Base-by-base conservation (phyloP, 148 eudicot genomes). In the Diospyros kaki region DNA sequence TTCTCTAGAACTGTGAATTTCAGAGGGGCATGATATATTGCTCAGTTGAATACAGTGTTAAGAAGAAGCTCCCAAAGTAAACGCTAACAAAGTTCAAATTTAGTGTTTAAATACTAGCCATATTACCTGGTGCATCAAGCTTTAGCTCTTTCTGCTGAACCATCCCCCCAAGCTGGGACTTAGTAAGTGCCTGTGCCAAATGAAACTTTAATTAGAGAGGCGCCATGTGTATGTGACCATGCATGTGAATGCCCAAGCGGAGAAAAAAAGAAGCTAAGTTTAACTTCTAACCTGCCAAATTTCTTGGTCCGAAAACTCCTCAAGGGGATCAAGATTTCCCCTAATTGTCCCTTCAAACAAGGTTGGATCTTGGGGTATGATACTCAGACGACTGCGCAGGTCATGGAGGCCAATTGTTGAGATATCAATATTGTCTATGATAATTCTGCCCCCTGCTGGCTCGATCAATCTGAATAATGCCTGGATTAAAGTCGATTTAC, bases 111-210 rank as follows among this genome's bases (percentile, higher is more conserved):
- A 59, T 41, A 58, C 38, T 58, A 48, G 45, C 67, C 28, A 58
- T 42, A 79, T 48, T 78, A 90, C 98, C 98, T 80, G 94, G 98
- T 54, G 98, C 64, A 55, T 94, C 98, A 68, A 94, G 90, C 77
- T 85, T 89, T 69, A 87, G 96, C 61, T 90, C 96, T 81, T 89
- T 94, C 45, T 76, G 79, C 11, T 96, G 93, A 74, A 94, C 85
- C 58, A 87, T 78, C 72, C 90, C 90, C 76, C 98, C 96, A 44
- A 94, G 92, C 84, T 94, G 98, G 43, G 97, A 92, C 82, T 94
- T 94, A 72, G 92, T 94, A 77, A 94, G 98, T 59, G 97, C 98
- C 98, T 94, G 84, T 67, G 75, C 51, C 66, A 73, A 66, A 68
- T 51, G 50, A 75, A 78, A 61, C 28, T 28, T 28, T 28, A 28